Base-by-base conservation (phyloP, 2,329 filamentous ascomycete genomes). In the Coleophoma crateriformis region DNA sequence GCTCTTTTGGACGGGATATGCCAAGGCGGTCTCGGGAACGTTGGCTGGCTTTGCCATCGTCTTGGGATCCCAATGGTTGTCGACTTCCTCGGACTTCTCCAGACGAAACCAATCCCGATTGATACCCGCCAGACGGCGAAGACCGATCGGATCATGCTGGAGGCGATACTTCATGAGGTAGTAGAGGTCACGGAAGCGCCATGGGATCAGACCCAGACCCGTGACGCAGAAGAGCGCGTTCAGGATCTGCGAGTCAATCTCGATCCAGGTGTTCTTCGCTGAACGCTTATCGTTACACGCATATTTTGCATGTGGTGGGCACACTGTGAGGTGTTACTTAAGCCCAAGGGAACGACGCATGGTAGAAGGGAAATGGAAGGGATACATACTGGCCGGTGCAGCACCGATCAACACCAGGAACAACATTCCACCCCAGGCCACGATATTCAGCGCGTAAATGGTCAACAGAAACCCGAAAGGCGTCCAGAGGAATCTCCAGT, bases 361-460 rank as follows among this genome's bases (percentile, higher is more conserved):
- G 27, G 27, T n/a, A n/a, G n/a, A 7, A 27, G 6, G 6, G 8
- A 7, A 10, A 27, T 2, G 3, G 85, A 73, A 50, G 2, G 55
- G 57, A 17, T 58, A 63, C 84, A 87, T 87, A 85, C 89, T 88
- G 55, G 81, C 79, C 2, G 84, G 83, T 3, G 80, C 73, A 50
- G 77, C 88, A 56, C 88, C 86, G 71, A 82, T 85, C 37, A 95
- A 79, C 5, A 95, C 74, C 14, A 95, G 72, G 70, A 95, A 94
- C 32, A 95, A 76, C 89, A 95, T 94, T 49, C 86, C 88, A 41
- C 89, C 89, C 89, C 89, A 95, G 0, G 87, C 89, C 6, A 95
- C 81, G 14, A 95, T 79, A 55, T 91, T 90, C 48, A 92, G 76
- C 11, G 84, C 81, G 67, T 95, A 95, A 10, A 95, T 64, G 1